Conservation (phyloP, 306 rosid genomes). For the Morella rubra region DNA sequence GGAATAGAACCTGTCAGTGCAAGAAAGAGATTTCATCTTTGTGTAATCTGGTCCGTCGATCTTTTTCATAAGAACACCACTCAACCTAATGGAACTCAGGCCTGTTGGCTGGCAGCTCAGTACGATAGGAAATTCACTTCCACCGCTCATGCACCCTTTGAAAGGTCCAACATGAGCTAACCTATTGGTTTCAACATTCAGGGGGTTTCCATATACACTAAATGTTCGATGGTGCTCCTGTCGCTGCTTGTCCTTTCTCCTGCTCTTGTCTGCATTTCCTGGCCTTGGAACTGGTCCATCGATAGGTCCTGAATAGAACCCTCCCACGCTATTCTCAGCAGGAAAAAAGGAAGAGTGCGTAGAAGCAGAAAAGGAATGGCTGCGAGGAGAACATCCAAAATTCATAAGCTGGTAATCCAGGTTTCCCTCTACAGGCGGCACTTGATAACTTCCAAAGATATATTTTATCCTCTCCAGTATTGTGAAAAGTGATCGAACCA, state of each 20-base stretch:
- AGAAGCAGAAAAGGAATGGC: constrained; percentile 36
- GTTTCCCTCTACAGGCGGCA: constrained; percentile 21
- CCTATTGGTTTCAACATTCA: constrained; percentile 35
- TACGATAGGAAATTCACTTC: constrained; percentile 40
- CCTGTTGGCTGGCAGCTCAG: constrained; percentile 42
- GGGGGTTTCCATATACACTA: constrained; percentile 31
- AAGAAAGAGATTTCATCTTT: constrained; percentile 27
- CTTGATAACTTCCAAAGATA: constrained; percentile 48
- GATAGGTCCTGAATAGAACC: constrained; percentile 40
- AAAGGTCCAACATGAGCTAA: constrained; percentile 35
- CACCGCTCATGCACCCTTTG: constrained; percentile 45
- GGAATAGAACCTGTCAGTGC: constrained; percentile 40
- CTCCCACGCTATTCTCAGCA: constrained; percentile 31
- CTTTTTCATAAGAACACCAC: constrained; percentile 27
- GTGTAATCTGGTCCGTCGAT: constrained; percentile 11
- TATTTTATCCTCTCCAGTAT: constrained; percentile 64
- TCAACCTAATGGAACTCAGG: constrained; percentile 55
- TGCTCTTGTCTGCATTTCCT: constrained; percentile 28
- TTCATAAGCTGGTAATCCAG: constrained; percentile 13
- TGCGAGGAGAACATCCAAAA: constrained; percentile 32
- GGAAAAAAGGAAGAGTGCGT: constrained; percentile 36
- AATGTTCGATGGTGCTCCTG: constrained; percentile 28
- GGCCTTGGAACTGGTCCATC: constrained; percentile 34
- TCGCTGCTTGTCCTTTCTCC: constrained; percentile 32
- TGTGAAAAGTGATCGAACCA: constrained; percentile 76